Evolutionary conservation across 305 asterid genomes (phyloP).

Genomic region (Solanum hybrid): DNA sequence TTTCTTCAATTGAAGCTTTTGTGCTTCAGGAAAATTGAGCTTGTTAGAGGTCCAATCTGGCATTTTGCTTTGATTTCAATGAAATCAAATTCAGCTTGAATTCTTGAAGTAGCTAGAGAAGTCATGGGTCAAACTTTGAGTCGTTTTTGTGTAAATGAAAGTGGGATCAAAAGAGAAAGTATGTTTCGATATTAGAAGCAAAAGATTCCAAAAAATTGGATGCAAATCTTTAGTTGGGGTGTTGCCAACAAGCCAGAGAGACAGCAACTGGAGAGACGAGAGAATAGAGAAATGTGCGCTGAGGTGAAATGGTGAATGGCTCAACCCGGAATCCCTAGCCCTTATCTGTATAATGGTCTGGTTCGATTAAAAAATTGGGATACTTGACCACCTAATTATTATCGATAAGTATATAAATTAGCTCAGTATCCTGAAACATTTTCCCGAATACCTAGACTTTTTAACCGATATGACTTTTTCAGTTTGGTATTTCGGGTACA

Average conservation of each 20-base stretch:
- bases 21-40: background rate
- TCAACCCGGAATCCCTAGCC: background rate
- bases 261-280: background rate
- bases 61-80: slow-evolving; percentile 9
- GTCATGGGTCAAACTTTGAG: background rate
- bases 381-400: background rate
- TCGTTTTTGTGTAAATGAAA: background rate
- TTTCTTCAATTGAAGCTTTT: slow-evolving; percentile 12
- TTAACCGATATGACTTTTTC: background rate
- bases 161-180: background rate
- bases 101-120: background rate
- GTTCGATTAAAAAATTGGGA: background rate
- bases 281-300: background rate
- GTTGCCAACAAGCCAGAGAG: background rate
- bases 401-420: background rate
- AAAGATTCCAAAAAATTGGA: background rate
- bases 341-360: background rate
- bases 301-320: background rate
- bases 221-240: background rate
- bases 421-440: background rate
- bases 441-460: background rate
- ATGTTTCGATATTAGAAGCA: background rate
- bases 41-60: background rate
- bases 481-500: background rate
- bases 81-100: background rate